phyloP scores from a whole-genome alignment of 108 stramenopile genomes.

The Discostella pseudostelligera region DNA sequence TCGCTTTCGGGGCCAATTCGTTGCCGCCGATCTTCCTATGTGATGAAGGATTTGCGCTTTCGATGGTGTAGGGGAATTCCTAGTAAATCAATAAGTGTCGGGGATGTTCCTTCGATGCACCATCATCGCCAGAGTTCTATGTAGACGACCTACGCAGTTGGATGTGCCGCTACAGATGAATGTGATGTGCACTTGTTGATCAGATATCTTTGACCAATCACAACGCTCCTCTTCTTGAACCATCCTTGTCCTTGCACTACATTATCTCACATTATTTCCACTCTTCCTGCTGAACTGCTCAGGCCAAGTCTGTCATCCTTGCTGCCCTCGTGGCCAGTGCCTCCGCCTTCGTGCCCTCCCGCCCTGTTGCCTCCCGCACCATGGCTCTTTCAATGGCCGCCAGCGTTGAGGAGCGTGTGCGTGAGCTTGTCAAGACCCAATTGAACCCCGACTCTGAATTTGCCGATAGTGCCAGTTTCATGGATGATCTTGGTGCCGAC shows the following conservation, averaged over 20 bases:
- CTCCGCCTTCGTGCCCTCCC: slow-evolving; percentile 68
- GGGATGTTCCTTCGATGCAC: too few species aligned
- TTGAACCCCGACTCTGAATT: slow-evolving; percentile 51
- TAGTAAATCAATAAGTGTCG: too few species aligned
- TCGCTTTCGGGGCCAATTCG: too few species aligned
- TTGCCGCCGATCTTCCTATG: too few species aligned
- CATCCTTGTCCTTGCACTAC: background rate
- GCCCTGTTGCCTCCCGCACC: slow-evolving; percentile 41
- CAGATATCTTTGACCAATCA: too few species aligned
- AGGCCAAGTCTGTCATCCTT: slow-evolving; percentile 63
- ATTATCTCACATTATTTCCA: background rate
- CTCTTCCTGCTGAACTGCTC: background rate
- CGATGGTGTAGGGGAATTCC: too few species aligned
- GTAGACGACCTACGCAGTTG: too few species aligned
- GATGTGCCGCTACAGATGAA: too few species aligned
- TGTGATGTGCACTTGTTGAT: too few species aligned
- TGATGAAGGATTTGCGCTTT: too few species aligned
- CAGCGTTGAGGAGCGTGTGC: slow-evolving; percentile 54
- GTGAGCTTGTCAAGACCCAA: slow-evolving; percentile 43
- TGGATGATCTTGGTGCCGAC: slow-evolving; percentile 95
- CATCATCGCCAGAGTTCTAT: too few species aligned
- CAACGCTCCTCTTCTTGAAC: too few species aligned
- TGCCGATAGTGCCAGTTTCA: slow-evolving; percentile 81
- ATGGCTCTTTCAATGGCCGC: slow-evolving; percentile 53
- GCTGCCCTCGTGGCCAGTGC: slow-evolving; percentile 72